Evolutionary conservation across 2,329 filamentous ascomycete species (phyloP).

Genomic region (Ceratocystis papillata): DNA sequence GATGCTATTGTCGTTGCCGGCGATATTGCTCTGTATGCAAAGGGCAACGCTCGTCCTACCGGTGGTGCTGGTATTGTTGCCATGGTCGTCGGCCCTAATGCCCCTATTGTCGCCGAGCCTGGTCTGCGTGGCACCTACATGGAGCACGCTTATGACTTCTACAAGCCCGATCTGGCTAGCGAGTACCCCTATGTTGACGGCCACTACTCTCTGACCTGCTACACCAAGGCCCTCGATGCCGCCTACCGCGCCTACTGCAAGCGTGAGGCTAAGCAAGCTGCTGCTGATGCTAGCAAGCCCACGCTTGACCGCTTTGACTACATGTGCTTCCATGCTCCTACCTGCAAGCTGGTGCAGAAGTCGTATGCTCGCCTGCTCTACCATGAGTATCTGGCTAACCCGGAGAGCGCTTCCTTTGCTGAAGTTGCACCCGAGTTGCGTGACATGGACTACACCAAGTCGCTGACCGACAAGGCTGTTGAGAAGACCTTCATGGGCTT

Average conservation of each 20-base stretch:
- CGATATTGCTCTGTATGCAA: conserved; percentile 77
- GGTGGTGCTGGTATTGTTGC: conserved; percentile 71
- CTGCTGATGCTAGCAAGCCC: conserved; percentile 42
- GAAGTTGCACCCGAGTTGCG: conserved; percentile 67
- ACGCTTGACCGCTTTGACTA: conserved; percentile 73
- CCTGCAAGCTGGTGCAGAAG: conserved; percentile 79
- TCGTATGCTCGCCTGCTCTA: conserved; percentile 75
- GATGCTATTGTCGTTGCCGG: conserved; percentile 70
- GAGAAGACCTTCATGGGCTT: conserved; percentile 81
- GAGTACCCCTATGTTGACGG: conserved; percentile 80
- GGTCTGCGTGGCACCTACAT: conserved; percentile 72
- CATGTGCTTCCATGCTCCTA: conserved; percentile 71
- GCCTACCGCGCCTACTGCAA: conserved; percentile 73
- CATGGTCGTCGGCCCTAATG: conserved; percentile 67
- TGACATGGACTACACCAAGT: conserved; percentile 69
- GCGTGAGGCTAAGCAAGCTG: conserved; percentile 53
- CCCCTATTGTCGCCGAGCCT: conserved; percentile 64
- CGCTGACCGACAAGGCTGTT: conserved; percentile 66
- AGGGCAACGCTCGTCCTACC: conserved; percentile 69
- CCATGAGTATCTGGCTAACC: conserved; percentile 70
- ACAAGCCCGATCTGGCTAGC: conserved; percentile 79
- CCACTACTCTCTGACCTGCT: conserved; percentile 73
- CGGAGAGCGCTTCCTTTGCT: conserved; percentile 55
- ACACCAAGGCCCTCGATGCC: conserved; percentile 66
- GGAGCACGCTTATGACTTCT: conserved; percentile 79